A percentile compares a stretch with the other conserved stretches of the same genome.
These are phyloP conservation scores for Angomonas desouzai DNA, from an alignment of 208 protist genomes.

Conservation along the genomic window DNA sequence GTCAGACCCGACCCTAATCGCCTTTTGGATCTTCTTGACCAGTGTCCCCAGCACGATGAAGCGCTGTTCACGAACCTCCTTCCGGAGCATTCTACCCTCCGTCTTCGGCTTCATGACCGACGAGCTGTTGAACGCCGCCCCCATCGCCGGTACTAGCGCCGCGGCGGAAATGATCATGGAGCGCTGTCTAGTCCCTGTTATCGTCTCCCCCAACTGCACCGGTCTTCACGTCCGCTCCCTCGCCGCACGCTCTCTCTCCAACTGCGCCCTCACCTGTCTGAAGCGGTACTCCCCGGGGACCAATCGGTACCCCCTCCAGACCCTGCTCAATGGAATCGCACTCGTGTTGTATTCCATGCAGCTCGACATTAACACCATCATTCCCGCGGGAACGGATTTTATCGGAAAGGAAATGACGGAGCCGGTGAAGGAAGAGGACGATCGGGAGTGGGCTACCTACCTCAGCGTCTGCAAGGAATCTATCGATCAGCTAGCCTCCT, in stretches of 20 bases:
- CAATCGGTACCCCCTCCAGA: conserved; percentile 7
- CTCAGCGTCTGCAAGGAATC: not conserved
- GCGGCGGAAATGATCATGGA: conserved; percentile 44
- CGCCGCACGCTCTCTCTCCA: conserved; percentile 49
- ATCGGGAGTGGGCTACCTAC: not conserved
- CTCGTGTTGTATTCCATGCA: conserved; percentile 25
- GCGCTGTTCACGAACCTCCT: conserved; percentile 61
- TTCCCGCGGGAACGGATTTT: conserved; percentile 28
- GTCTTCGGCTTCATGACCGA: conserved; percentile 52
- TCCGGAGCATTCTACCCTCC: conserved; percentile 57
- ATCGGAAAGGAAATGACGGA: conserved; percentile 23
- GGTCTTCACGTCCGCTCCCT: conserved; percentile 29
- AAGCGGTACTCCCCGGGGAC: conserved; percentile 20
- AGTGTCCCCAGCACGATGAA: conserved; percentile 54
- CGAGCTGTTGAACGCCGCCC: conserved; percentile 49
- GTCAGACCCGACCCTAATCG: conserved; percentile 29
- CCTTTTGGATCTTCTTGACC: conserved; percentile 51
- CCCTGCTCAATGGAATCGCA: conserved; percentile 28
- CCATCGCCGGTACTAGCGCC: conserved; percentile 20
- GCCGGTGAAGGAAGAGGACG: not conserved
- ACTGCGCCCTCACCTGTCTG: conserved; percentile 46
- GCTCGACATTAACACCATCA: conserved; percentile 20
- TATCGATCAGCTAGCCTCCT: not conserved
- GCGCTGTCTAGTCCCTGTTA: conserved; percentile 66
- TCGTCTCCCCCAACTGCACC: conserved; percentile 36